Base-by-base conservation (phyloP, 257 asterid genomes). In the Fraxinus quadrangulata region DNA sequence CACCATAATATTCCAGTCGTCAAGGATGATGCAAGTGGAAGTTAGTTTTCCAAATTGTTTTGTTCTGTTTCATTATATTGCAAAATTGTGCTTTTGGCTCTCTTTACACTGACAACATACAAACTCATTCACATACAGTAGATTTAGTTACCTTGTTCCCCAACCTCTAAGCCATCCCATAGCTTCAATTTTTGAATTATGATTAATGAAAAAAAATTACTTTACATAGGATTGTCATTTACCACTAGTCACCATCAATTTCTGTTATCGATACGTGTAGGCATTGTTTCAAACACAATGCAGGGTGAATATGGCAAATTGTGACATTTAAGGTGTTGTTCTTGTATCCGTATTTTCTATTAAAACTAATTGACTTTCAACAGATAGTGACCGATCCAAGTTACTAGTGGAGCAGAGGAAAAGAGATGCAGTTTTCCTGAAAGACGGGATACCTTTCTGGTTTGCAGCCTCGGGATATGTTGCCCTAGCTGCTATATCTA, bases 21-120 rank as follows among this genome's bases (percentile, higher is more conserved):
- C 80, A 72, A 40, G 11, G 96, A 89, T 73, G 83, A 75, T 74
- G 28, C 81, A 84, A 98, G 97, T 95, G 81, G 81, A 82, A 72
- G 54, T 14, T 45, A 45, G 54, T 78, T 54, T 36, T 70, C 80
- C 61, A 77, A 34, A 67, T 79, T 36, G 75, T 70, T 40, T 6
- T 61, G 30, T 71, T 75, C 33, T 73, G 45, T 39, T 51, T 39
- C 63, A 72, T 72, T 23, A 75, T 33, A 31, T 21, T 59, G 34
- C 56, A 47, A 17, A 21, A 33, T 71, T 69, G 30, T 76, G 26
- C 33, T 17, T 14, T 49, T 13, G 39, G 68, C 19, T 68, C 42
- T 31, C 70, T 31, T 26, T 24, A 31, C 9, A 42, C 30, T 14
- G 26, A 54, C 28, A 23, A 51, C 59, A 9, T 10, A 23, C 68